Evolutionary conservation across 768 basidiomycete species (phyloP).

Genomic region (Pleurotus cornucopiae): DNA sequence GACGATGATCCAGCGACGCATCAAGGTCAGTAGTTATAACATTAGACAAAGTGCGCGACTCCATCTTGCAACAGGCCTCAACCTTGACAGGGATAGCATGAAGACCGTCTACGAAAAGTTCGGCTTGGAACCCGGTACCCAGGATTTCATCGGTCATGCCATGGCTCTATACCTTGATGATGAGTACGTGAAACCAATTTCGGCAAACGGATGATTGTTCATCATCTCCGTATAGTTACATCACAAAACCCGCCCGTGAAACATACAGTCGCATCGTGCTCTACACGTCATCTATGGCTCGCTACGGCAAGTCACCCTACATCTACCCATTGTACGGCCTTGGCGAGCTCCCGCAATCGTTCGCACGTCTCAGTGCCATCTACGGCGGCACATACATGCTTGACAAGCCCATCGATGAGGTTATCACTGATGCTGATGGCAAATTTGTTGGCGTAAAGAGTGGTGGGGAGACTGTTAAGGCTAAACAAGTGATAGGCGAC

Average conservation of each 20-base stretch:
- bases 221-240: constrained; percentile 59
- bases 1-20: constrained; percentile 96
- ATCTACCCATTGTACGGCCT: constrained; percentile 99
- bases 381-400: constrained; percentile 99
- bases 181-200: constrained; percentile 56
- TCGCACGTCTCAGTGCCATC: constrained; percentile 96
- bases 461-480: constrained; percentile 89
- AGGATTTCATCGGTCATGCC: constrained; percentile 98
- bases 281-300: constrained; percentile 98
- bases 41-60: not conserved
- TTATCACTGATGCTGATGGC: constrained; percentile 81
- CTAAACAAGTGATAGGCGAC: constrained; percentile 96
- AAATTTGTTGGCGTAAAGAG: constrained; percentile 92
- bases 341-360: constrained; percentile 97
- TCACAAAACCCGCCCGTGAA: constrained; percentile 84
- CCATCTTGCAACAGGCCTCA: constrained; percentile 50
- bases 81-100: constrained; percentile 92
- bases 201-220: constrained; percentile 3
- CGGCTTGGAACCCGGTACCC: constrained; percentile 93
- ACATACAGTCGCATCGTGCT: constrained; percentile 94
- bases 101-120: constrained; percentile 95
- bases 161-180: constrained; percentile 99
- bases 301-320: constrained; percentile 99
- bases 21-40: constrained; percentile 55
- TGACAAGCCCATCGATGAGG: constrained; percentile 89